These are phyloP conservation scores for Dryadomyces sulphureus DNA, from an alignment of 2,329 filamentous ascomycete genomes.

Conservation along the genomic window DNA sequence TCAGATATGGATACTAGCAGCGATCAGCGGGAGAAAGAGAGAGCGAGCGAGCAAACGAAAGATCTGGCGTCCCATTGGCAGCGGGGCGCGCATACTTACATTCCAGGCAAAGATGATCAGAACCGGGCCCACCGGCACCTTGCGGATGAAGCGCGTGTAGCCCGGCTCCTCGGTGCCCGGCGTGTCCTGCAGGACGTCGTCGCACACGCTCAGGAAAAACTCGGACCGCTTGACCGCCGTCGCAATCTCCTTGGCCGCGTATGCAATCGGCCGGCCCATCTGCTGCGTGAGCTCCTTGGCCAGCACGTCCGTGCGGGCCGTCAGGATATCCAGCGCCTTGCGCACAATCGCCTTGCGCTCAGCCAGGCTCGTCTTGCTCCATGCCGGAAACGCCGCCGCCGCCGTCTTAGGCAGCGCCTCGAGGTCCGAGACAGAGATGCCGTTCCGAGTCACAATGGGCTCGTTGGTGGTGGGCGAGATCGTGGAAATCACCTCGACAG, in stretches of 20 bases:
- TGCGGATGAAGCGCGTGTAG: conserved; percentile 81
- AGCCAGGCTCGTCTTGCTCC: conserved; percentile 57
- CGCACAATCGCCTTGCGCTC: conserved; percentile 69
- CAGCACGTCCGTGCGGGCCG: conserved; percentile 60
- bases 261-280: conserved; percentile 88
- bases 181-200: conserved; percentile 64
- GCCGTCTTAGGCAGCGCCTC: conserved; percentile 56
- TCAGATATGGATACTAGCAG: conserved; percentile 77
- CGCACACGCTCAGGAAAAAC: conserved; percentile 73
- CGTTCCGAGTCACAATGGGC: conserved; percentile 64
- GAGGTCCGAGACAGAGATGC: conserved; percentile 56
- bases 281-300: conserved; percentile 79
- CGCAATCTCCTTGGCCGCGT: conserved; percentile 66
- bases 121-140: conserved; percentile 75
- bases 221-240: conserved; percentile 77
- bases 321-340: conserved; percentile 59
- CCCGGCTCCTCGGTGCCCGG: conserved; percentile 73
- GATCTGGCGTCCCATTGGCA: too few species aligned
- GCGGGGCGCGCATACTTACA: too few species aligned
- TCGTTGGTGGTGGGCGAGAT: conserved; percentile 87
- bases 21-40: too few species aligned
- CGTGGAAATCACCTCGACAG: conserved; percentile 52
- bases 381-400: conserved; percentile 61
- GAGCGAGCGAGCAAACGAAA: too few species aligned
- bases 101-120: conserved; percentile 94